phyloP scores from a whole-genome alignment of 1,284 basidiomycete genomes.

The Sparassis latifolia region DNA sequence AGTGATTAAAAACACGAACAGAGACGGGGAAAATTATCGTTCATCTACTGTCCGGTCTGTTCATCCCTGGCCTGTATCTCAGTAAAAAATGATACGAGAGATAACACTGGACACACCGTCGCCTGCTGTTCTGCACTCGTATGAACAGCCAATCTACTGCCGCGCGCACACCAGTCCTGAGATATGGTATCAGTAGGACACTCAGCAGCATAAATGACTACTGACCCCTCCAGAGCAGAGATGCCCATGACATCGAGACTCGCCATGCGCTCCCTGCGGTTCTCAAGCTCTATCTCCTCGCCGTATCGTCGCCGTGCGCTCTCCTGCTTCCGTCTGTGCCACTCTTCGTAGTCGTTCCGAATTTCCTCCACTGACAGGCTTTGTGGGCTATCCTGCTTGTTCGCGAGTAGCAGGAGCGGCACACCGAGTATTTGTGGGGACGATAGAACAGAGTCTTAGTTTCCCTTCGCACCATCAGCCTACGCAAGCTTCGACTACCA shows the following conservation, averaged over 20 bases:
- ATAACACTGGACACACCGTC: constrained; percentile 14
- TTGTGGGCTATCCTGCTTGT: constrained; percentile 82
- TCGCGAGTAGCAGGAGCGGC: constrained; percentile 83
- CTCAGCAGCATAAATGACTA: constrained; percentile 9
- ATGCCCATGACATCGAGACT: constrained; percentile 90
- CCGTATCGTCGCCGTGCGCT: constrained; percentile 51
- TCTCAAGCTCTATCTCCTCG: constrained; percentile 43
- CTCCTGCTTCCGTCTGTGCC: constrained; percentile 72
- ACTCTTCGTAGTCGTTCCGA: constrained; percentile 83
- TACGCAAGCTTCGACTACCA: neutral
- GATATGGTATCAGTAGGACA: constrained; percentile 1
- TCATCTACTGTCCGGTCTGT: neutral
- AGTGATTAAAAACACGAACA: too few relatives aligned
- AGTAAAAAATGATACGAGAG: neutral
- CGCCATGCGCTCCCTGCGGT: constrained; percentile 61
- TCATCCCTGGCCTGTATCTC: neutral
- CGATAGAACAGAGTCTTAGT: constrained; percentile 74
- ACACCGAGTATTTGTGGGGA: constrained; percentile 83
- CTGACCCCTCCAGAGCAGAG: constrained; percentile 84
- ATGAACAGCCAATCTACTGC: constrained; percentile 94
- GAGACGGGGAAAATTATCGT: too few relatives aligned
- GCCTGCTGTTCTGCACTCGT: constrained; percentile 80
- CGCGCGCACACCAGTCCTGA: constrained; percentile 81
- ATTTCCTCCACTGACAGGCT: constrained; percentile 86
- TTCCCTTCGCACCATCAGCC: constrained; percentile 23